Base-by-base conservation (phyloP, 306 rosid species). In the Vigna angularis region DNA sequence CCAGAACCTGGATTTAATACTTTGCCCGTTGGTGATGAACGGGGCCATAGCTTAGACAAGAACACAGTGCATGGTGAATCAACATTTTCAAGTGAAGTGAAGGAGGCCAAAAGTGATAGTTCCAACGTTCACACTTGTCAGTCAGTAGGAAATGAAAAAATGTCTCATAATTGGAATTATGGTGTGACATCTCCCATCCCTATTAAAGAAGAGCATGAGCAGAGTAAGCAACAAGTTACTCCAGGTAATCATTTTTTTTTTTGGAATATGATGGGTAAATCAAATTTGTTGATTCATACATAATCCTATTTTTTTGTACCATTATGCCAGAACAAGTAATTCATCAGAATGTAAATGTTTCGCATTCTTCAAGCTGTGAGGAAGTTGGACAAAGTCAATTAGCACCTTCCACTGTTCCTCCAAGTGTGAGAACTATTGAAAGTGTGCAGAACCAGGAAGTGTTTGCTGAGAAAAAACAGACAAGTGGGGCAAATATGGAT, bases 131-230 rank as follows among this genome's bases (percentile, higher is more conserved):
- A 3, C 64, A 47, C 84, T 26, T 26, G 28, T 26, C 28, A 26
- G 28, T 26, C 28, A 26, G 28, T 26, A 26, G 28, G 28, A 64
- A 91, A 89, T 85, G 91, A 84, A 85, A 83, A 89, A 85, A 92
- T 92, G 97, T 93, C 96, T 59, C 97, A 97, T 56, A 93, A 91
- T 86, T 93, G 98, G 98, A 87, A 91, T 71, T 87, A 83, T 82
- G 76, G 82, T 5, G 71, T 68, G 66, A 75, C 82, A 68, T 83
- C 91, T 40, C 83, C 91, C 69, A 82, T 81, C 69, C 80, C 69
- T 66, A 70, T 59, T 57, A 89, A 85, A 76, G 49, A 76, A 17
- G 87, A 88, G 64, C 81, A 76, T 72, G 80, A 64, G 75, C 89
- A 66, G 76, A 73, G 53, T 65, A 81, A 78, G 70, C 92, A 17